These are phyloP conservation scores for Knufia fluminis DNA, from an alignment of 2,329 filamentous ascomycete species.

Conservation along the genomic window DNA sequence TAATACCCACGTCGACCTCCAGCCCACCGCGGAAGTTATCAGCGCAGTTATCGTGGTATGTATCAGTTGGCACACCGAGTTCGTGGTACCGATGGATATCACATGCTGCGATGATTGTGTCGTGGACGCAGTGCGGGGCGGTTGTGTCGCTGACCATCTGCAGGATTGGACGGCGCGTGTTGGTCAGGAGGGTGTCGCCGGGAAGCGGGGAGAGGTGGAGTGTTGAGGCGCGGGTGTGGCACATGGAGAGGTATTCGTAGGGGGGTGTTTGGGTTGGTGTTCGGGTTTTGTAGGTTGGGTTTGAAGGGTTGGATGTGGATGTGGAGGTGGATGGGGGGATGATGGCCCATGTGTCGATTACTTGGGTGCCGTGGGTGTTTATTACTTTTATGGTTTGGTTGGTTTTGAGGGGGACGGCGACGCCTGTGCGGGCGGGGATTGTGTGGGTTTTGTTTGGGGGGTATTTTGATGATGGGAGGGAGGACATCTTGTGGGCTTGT, in stretches of 20 bases:
- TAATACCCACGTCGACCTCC: conserved; percentile 22
- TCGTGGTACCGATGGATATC: conserved; percentile 32
- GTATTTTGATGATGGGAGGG: conserved; percentile 2
- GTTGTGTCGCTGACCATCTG: conserved; percentile 32
- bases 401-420: conserved; percentile 30
- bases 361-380: conserved; percentile 42
- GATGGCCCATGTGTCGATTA: conserved; percentile 44
- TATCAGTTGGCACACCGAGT: conserved; percentile 25
- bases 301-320: not conserved
- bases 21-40: conserved; percentile 32
- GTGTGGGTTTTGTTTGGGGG: conserved; percentile 12
- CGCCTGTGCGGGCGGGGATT: conserved; percentile 37
- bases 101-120: conserved; percentile 35
- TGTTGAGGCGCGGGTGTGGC: conserved; percentile 30
- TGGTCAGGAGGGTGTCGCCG: conserved; percentile 31
- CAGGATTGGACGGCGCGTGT: conserved; percentile 30
- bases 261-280: not conserved
- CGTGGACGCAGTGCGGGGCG: conserved; percentile 28
- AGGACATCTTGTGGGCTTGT: not conserved
- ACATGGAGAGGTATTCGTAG: conserved; percentile 29
- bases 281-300: not conserved
- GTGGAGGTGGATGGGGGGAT: conserved; percentile 22
- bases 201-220: conserved; percentile 24
- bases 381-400: conserved; percentile 37
- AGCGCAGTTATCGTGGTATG: conserved; percentile 33